Conservation (phyloP, 2,329 filamentous ascomycete species). For the Eutypa lata region DNA sequence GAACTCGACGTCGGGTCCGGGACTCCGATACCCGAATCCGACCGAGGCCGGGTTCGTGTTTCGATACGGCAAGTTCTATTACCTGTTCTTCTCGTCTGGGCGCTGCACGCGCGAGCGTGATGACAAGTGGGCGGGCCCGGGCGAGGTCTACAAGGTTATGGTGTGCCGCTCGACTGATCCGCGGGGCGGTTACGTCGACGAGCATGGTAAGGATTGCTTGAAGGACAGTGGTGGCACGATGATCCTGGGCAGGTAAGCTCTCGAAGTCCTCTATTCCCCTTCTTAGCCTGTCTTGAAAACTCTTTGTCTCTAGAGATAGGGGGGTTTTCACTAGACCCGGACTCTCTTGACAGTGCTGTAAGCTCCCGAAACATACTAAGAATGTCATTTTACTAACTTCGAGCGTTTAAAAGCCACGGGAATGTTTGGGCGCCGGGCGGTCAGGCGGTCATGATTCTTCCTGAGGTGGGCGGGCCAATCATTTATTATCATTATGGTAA, state of each 20-base stretch:
- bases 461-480: constrained; percentile 15
- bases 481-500: constrained; percentile 22
- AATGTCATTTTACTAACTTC: too few species aligned
- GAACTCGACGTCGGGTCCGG: constrained; percentile 16
- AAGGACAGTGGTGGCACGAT: constrained; percentile 14
- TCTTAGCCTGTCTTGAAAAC: too few species aligned
- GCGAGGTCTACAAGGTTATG: constrained; percentile 20
- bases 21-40: constrained; percentile 6
- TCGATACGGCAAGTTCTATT: constrained; percentile 14
- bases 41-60: constrained; percentile 16
- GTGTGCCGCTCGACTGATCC: constrained; percentile 17
- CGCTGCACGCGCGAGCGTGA: constrained; percentile 12
- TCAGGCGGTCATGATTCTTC: constrained; percentile 16
- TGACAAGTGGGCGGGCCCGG: constrained; percentile 11
- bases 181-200: constrained; percentile 13
- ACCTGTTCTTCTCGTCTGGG: constrained; percentile 20
- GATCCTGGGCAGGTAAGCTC: too few species aligned
- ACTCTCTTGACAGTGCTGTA: too few species aligned
- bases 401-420: constrained; percentile 12
- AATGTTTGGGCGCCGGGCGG: constrained; percentile 19
- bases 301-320: too few species aligned
- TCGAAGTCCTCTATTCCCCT: too few species aligned
- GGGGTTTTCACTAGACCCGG: too few species aligned
- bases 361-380: too few species aligned
- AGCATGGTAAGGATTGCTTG: constrained; percentile 12